Evolutionary conservation across 108 stramenopile species (phyloP), one percentile per base, ranked within the genome.

Genomic region (Cyclotella cryptica): DNA sequence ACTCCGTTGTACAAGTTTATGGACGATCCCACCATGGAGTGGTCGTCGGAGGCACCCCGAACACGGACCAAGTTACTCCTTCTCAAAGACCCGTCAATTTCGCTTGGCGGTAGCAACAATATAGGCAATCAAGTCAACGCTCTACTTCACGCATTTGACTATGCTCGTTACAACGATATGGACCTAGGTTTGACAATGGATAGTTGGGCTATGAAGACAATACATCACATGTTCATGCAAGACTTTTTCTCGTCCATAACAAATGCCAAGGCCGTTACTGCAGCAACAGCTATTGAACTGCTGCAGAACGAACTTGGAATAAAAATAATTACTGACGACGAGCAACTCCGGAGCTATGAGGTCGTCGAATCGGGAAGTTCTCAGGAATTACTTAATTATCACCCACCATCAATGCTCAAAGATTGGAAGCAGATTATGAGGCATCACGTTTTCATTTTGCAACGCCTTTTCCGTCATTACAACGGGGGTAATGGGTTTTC

Each of bases 111-210:
- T 3, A 58, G 57, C 26, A 1, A 19, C 49, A 44, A 72, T 17
- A 71, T 71, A 6, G 78, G 78, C 19, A 79, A 67, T 72, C 78
- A 71, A 47, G 58, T 79, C 14, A 66, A 71, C 42, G 53, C 71
- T 13, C 35, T 79, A 11, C 30, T 79, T 0, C 78, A 79, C 29
- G 78, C 78, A 21, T 79, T 66, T 44, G 66, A 66, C 53, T 79
- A 65, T 46, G 78, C 78, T 40, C 71, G 78, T 29, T 69, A 79
- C 21, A 29, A 79, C 53, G 52, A 71, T 21, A 65, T 72, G 28
- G 62, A 79, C 4, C 29, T 79, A 30, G 78, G 78, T 21, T 51
- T 66, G 8, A 66, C 71, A 17, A 64, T 71, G 22, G 69, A 79
- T 21, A 66, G 71, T 15, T 79, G 78, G 78, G 71, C 70, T 22